phyloP scores from a whole-genome alignment of 2,329 filamentous ascomycete genomes.

The Xylariaceae sp. region DNA sequence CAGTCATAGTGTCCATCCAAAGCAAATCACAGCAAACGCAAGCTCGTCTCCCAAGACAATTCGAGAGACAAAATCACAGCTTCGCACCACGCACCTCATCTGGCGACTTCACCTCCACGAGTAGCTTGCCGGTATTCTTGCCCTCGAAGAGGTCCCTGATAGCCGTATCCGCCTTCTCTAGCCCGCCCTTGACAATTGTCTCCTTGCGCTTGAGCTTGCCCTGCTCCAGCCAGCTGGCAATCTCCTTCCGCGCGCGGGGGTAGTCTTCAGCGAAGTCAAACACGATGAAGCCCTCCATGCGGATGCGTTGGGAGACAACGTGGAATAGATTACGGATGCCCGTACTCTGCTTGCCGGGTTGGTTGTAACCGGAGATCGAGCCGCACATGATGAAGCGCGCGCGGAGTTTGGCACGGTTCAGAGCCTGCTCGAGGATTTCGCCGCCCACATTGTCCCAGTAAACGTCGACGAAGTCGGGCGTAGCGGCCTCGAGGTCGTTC shows the following conservation, averaged over 20 bases:
- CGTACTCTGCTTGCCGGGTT: conserved; percentile 58
- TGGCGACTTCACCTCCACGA: conserved; percentile 57
- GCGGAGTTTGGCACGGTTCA: conserved; percentile 65
- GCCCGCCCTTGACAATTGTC: conserved; percentile 72
- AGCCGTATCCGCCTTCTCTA: conserved; percentile 66
- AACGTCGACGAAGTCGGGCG: conserved; percentile 61
- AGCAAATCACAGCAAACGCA: not conserved
- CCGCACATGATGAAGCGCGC: conserved; percentile 76
- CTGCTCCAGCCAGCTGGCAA: conserved; percentile 71
- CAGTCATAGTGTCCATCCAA: conserved; percentile 4
- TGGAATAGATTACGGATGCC: conserved; percentile 43
- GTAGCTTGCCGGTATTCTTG: conserved; percentile 71
- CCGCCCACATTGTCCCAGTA: conserved; percentile 74
- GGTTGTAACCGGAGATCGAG: conserved; percentile 72
- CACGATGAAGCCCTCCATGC: conserved; percentile 75
- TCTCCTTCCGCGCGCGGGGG: conserved; percentile 61
- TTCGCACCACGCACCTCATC: conserved; percentile 34
- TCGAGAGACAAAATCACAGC: conserved; percentile 29
- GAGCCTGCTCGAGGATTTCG: conserved; percentile 70
- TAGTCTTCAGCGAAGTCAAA: conserved; percentile 69
- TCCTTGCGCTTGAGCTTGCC: conserved; percentile 76
- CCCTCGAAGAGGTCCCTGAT: conserved; percentile 71
- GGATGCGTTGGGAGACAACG: conserved; percentile 53
- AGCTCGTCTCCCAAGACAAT: not conserved
- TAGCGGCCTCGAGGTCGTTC: conserved; percentile 58